These are phyloP conservation scores for Exophiala calicioides DNA, from an alignment of 2,329 filamentous ascomycete genomes.

Conservation along the genomic window DNA sequence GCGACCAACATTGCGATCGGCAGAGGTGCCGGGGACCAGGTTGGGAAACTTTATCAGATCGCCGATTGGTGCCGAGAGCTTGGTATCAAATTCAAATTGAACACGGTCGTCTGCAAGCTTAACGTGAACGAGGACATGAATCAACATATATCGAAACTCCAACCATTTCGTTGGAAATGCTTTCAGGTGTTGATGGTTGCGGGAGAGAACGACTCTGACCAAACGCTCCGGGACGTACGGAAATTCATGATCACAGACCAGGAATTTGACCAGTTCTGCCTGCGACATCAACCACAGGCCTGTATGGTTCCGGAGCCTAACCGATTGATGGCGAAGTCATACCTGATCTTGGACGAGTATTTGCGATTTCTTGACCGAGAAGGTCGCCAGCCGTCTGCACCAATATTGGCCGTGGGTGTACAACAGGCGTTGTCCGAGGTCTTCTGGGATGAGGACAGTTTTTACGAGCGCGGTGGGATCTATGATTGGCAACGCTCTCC, in stretches of 20 bases:
- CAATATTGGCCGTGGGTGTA: conserved; percentile 52
- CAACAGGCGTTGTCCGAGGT: conserved; percentile 47
- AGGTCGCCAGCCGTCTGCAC: conserved; percentile 32
- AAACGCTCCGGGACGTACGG: conserved; percentile 39
- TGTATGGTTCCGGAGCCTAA: conserved; percentile 55
- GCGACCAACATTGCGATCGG: conserved; percentile 55
- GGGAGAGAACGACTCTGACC: conserved; percentile 52
- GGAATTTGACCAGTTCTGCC: conserved; percentile 51
- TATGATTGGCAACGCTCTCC: conserved; percentile 47
- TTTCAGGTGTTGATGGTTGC: conserved; percentile 58
- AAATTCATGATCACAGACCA: conserved; percentile 50
- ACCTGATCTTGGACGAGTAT: conserved; percentile 56
- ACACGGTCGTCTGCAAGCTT: conserved; percentile 54
- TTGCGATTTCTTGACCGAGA: conserved; percentile 51
- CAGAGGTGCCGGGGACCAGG: conserved; percentile 51
- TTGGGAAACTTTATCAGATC: conserved; percentile 48
- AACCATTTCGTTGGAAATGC: conserved; percentile 57
- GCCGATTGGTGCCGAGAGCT: conserved; percentile 49
- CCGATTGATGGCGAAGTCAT: conserved; percentile 52
- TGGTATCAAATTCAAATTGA: conserved; percentile 59
- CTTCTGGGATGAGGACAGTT: conserved; percentile 50
- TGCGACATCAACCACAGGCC: conserved; percentile 43
- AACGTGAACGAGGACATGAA: conserved; percentile 57
- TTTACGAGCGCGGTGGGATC: conserved; percentile 48
- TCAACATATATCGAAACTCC: conserved; percentile 40